These are phyloP conservation scores for Phaeomoniella chlamydospora DNA, from an alignment of 2,329 filamentous ascomycete genomes.

Conservation along the genomic window DNA sequence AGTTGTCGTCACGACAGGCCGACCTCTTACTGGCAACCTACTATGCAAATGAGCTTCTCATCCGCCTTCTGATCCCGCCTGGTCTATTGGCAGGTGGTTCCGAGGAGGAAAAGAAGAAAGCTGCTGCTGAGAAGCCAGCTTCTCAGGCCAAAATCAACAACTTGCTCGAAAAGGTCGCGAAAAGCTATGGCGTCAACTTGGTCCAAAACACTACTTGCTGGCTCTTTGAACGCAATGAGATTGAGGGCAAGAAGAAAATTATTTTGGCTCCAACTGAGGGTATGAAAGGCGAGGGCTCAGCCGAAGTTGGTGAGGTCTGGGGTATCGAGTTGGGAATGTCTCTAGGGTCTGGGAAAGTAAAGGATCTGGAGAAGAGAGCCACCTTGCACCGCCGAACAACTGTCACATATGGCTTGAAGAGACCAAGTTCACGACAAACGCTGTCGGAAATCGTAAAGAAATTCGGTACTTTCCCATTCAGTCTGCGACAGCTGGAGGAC, in stretches of 20 bases:
- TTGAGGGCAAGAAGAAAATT: conserved; percentile 97
- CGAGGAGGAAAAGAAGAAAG: conserved; percentile 93
- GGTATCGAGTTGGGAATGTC: conserved; percentile 93
- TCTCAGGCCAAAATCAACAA: conserved; percentile 76
- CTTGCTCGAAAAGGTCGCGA: conserved; percentile 80
- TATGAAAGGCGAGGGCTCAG: conserved; percentile 76
- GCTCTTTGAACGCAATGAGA: conserved; percentile 93
- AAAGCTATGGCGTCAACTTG: conserved; percentile 78
- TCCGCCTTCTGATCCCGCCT: conserved; percentile 83
- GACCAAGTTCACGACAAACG: conserved; percentile 80
- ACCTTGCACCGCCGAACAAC: conserved; percentile 88
- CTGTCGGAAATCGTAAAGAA: conserved; percentile 93
- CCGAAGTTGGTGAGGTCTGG: conserved; percentile 89
- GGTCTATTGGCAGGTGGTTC: conserved; percentile 68
- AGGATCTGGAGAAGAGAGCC: conserved; percentile 72
- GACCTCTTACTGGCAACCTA: conserved; percentile 83
- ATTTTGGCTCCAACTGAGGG: conserved; percentile 70
- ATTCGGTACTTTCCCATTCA: conserved; percentile 96
- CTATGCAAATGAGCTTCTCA: conserved; percentile 88
- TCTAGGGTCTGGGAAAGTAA: conserved; percentile 85
- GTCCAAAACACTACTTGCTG: conserved; percentile 98
- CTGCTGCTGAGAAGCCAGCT: conserved; percentile 64
- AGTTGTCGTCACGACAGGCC: conserved; percentile 61
- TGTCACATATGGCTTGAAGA: conserved; percentile 85
- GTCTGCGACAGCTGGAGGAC: conserved; percentile 88